Conservation (phyloP, 2,329 filamentous ascomycete genomes). For the Fusarium subtropicale region DNA sequence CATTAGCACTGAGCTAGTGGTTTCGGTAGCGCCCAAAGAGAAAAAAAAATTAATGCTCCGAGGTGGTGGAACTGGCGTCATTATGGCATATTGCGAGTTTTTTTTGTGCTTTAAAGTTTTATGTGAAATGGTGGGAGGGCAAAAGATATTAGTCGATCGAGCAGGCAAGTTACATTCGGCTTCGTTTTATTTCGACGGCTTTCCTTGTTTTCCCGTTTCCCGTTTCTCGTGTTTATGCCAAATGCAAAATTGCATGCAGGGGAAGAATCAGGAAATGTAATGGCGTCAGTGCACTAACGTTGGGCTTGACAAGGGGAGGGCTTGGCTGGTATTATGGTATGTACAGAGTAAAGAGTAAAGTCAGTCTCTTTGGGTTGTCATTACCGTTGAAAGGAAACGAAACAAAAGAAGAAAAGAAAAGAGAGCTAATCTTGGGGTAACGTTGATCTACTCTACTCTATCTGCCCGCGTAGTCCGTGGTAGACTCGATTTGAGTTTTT, state of each 20-base stretch:
- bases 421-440: constrained; percentile 8
- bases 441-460: constrained; percentile 8
- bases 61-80: constrained; percentile 17
- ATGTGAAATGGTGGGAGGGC: neutral
- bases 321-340: no score
- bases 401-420: neutral
- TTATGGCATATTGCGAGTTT: constrained; percentile 11
- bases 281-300: constrained; percentile 29
- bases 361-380: no score
- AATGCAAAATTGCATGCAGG: constrained; percentile 27
- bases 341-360: no score
- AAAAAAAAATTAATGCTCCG: neutral
- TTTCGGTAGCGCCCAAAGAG: neutral
- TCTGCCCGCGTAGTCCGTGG: constrained; percentile 2
- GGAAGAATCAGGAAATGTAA: constrained; percentile 25
- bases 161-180: neutral
- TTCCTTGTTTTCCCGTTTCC: constrained; percentile 5
- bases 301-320: neutral
- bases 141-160: neutral
- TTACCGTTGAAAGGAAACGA: no score
- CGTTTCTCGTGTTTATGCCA: constrained; percentile 9
- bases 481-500: neutral
- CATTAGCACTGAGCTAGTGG: neutral
- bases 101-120: neutral
- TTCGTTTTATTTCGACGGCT: neutral